Evolutionary conservation across 331 rosid species (phyloP), one percentile per base, ranked within the genome.

Genomic region (Dryas integrifolia): DNA sequence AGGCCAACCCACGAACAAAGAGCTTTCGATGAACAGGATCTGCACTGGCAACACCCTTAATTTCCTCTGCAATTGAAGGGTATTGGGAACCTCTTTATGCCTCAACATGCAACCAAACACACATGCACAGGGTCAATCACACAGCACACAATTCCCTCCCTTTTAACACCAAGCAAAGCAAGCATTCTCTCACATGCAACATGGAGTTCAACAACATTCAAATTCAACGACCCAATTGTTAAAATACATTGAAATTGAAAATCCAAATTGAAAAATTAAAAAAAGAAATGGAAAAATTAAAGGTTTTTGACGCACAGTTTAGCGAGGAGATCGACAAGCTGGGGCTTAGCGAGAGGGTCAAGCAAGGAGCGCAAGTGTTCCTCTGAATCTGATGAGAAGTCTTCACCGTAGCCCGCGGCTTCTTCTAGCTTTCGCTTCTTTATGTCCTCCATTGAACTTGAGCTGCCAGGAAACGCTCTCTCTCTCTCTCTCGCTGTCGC

Each of bases 51-150:
- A 89, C 79, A 85, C 87, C 85, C 85, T 85, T 88, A 77, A 92
- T 92, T 86, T 88, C 89, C 82, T 88, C 90, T 67, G 94, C 96
- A 82, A 89, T 86, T 79, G 94, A 85, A 82, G 89, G 90, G 83
- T 89, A 79, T 85, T 80, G 94, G 87, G 89, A 87, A 84, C 96
- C 96, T 79, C 96, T 92, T 86, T 86, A 88, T 85, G 86, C 90
- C 85, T 74, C 86, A 89, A 92, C 97, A 92, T 86, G 93, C 85
- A 92, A 89, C 85, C 88, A 92, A 89, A 87, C 97, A 91, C 88
- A 83, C 82, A 80, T 80, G 74, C 96, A 84, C 84, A 76, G 74
- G 66, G 91, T 91, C 92, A 89, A 89, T 87, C 92, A 89, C 88
- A 84, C 88, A 78, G 78, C 91, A 82, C 70, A 84, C 91, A 84